Percentiles rank a stretch among this genome's conserved stretches.
phyloP scores from a whole-genome alignment of 345 rosid genomes.

The Salix dunnii region DNA sequence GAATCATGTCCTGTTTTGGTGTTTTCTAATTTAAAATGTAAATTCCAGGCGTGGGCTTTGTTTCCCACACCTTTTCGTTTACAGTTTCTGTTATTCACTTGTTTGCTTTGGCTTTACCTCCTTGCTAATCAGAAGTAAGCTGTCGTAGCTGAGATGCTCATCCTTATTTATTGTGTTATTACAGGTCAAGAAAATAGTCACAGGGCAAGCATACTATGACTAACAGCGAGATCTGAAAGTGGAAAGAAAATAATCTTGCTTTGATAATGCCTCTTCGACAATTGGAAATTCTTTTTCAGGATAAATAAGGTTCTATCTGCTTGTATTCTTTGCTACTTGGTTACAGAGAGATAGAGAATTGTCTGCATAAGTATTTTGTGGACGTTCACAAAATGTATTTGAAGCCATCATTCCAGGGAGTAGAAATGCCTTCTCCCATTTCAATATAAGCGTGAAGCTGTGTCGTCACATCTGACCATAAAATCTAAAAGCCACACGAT shows the following conservation, averaged over 20 bases:
- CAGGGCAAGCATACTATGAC: slow-evolving; percentile 57
- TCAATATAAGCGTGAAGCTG: not conserved
- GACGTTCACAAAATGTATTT: not conserved
- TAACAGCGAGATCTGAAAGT: slow-evolving; percentile 20
- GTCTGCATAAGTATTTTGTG: not conserved
- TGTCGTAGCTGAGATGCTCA: slow-evolving; percentile 9
- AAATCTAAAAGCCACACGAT: not conserved
- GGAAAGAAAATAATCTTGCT: not conserved
- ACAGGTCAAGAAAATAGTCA: slow-evolving; percentile 68
- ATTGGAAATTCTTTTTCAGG: not conserved
- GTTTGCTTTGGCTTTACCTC: not conserved
- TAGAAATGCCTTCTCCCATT: not conserved
- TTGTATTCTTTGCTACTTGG: slow-evolving; percentile 10
- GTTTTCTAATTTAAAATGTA: not conserved
- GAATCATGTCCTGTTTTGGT: not conserved
- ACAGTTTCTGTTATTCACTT: not conserved
- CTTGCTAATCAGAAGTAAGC: not conserved
- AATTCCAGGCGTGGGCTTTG: not conserved
- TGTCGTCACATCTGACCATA: not conserved
- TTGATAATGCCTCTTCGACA: not conserved
- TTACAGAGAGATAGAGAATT: not conserved
- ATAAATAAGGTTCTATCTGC: not conserved
- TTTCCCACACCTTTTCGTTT: not conserved
- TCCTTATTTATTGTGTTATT: slow-evolving; percentile 2
- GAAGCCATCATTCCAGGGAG: not conserved